phyloP scores from a whole-genome alignment of 2,329 filamentous ascomycete species.

The Talaromyces islandicus region DNA sequence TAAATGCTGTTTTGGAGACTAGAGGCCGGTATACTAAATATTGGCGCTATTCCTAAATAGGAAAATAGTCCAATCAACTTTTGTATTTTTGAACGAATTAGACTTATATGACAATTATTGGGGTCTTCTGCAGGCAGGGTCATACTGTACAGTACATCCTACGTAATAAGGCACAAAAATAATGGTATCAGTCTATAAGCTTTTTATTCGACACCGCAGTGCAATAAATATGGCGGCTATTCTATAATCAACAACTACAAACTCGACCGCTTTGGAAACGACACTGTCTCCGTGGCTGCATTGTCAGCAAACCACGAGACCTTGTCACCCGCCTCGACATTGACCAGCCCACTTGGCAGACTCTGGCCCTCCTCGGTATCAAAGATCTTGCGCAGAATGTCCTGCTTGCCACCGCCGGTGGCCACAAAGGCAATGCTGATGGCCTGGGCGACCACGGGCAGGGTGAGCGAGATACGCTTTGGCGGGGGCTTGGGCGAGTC shows the following conservation, averaged over 20 bases:
- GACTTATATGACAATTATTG: too few species aligned
- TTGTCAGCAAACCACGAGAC: constrained; percentile 94
- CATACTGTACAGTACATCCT: too few species aligned
- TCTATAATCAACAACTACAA: constrained; percentile 34
- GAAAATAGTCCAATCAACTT: too few species aligned
- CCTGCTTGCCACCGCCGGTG: constrained; percentile 83
- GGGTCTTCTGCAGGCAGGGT: too few species aligned
- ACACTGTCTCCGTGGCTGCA: constrained; percentile 76
- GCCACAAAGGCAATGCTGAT: constrained; percentile 86
- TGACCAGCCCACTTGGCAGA: constrained; percentile 82
- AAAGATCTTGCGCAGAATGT: constrained; percentile 88
- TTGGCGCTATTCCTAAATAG: too few species aligned
- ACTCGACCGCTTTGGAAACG: constrained; percentile 69
- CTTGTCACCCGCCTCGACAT: constrained; percentile 74
- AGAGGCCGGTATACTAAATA: too few species aligned
- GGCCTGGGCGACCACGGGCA: constrained; percentile 84
- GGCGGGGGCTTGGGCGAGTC: constrained; percentile 94
- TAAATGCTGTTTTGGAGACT: too few species aligned
- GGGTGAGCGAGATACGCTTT: constrained; percentile 81
- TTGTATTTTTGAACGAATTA: too few species aligned
- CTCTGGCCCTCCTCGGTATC: constrained; percentile 65
- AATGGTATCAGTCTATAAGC: background rate
- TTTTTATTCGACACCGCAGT: background rate
- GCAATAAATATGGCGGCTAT: background rate
- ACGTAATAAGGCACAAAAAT: too few species aligned